Conservation (phyloP, 257 asterid genomes). For the Penstemon barbatus region DNA sequence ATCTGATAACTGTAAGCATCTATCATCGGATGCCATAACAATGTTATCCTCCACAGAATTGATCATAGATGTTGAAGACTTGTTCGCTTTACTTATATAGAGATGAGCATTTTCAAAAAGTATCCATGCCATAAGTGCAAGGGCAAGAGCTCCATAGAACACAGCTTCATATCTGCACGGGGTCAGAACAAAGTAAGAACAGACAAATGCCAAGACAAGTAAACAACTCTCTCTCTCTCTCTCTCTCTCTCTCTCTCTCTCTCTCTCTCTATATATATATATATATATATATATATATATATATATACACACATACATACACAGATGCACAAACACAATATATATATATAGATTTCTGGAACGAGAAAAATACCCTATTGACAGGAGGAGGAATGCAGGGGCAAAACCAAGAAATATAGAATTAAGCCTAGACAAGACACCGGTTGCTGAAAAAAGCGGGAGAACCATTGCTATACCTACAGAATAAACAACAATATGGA, state of each 20-base stretch:
- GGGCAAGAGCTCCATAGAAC: constrained; percentile 84
- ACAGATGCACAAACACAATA: no score
- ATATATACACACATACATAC: no score
- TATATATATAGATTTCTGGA: constrained; percentile 2
- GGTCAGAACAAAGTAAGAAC: constrained; percentile 14
- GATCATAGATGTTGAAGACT: constrained; percentile 41
- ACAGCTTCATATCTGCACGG: constrained; percentile 89
- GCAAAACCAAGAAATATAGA: constrained; percentile 94
- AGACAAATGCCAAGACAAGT: constrained; percentile 17
- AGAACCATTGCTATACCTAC: constrained; percentile 77
- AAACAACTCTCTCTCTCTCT: constrained; percentile 6
- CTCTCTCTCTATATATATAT: no score
- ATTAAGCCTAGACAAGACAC: constrained; percentile 76
- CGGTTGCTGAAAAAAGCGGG: constrained; percentile 82
- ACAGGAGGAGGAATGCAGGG: constrained; percentile 89
- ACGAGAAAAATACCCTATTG: constrained; percentile 76
- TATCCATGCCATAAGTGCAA: constrained; percentile 91
- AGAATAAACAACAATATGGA: constrained; percentile 26
- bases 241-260: not conserved
- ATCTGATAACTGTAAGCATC: constrained; percentile 70
- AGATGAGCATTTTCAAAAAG: constrained; percentile 75
- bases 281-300: no score
- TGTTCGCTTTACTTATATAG: constrained; percentile 41
- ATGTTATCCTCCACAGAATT: constrained; percentile 49
- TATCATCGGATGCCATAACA: constrained; percentile 41